A percentile compares a stretch with the other conserved stretches of the same genome.
phyloP scores from a whole-genome alignment of 1,139 yeast genomes.

The Magnusiomyces magnusii region DNA sequence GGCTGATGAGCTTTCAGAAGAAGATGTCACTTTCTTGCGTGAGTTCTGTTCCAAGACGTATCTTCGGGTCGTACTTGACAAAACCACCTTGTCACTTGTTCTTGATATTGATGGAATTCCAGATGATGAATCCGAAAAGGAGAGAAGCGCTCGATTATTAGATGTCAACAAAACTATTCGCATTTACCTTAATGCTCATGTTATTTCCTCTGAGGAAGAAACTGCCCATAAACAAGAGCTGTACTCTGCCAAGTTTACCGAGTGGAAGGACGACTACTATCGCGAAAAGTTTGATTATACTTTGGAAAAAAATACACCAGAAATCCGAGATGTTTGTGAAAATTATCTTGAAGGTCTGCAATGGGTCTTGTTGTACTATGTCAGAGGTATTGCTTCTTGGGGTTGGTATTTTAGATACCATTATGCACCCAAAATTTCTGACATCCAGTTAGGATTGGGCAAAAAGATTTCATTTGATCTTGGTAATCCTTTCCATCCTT shows the following conservation, averaged over 20 bases:
- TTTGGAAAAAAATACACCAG: slow-evolving; percentile 37
- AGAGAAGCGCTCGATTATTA: slow-evolving; percentile 31
- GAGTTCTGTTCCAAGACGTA: slow-evolving; percentile 25
- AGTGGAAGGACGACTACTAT: slow-evolving; percentile 82
- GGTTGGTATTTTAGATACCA: slow-evolving; percentile 87
- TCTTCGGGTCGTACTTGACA: slow-evolving; percentile 22
- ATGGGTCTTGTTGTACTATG: slow-evolving; percentile 90
- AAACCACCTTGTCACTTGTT: slow-evolving; percentile 18
- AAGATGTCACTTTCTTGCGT: slow-evolving; percentile 27
- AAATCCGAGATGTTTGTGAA: slow-evolving; percentile 55
- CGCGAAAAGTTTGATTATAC: slow-evolving; percentile 67
- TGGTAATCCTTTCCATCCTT: slow-evolving; percentile 82
- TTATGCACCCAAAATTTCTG: slow-evolving; percentile 90
- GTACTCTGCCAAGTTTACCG: slow-evolving; percentile 63
- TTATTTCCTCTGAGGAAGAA: slow-evolving; percentile 26
- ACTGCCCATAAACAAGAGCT: slow-evolving; percentile 51
- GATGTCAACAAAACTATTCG: slow-evolving; percentile 19
- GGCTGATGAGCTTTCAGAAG: slow-evolving; percentile 16
- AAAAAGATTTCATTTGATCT: slow-evolving; percentile 54
- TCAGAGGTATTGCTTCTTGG: slow-evolving; percentile 90
- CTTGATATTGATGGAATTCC: slow-evolving; percentile 67
- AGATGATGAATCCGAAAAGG: slow-evolving; percentile 59
- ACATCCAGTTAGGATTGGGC: slow-evolving; percentile 61
- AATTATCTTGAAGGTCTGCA: slow-evolving; percentile 91
- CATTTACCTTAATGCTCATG: slow-evolving; percentile 1